Evolutionary conservation across 75 land plant species (phyloP).

Genomic region (Pinus taeda): DNA sequence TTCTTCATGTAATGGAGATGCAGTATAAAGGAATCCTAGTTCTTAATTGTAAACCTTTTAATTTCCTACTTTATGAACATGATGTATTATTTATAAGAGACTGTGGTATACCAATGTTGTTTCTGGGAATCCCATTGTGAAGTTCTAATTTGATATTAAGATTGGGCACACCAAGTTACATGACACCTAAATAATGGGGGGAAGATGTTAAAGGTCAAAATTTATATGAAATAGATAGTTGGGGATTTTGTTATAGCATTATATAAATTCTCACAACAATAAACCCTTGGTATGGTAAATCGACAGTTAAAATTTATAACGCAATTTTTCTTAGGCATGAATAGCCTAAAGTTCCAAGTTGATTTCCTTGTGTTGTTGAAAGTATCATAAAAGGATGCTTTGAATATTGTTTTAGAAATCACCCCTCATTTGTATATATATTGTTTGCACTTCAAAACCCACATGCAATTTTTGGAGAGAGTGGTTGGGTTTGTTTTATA

Average conservation of each 20-base stretch:
- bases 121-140: conserved; percentile 46
- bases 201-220: conserved; percentile 85
- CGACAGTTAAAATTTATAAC: conserved; percentile 68
- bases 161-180: conserved; percentile 93
- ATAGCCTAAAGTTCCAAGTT: conserved; percentile 76
- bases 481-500: conserved; percentile 36
- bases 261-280: conserved; percentile 92
- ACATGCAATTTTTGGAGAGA: conserved; percentile 33
- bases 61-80: conserved; percentile 73
- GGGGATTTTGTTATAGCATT: conserved; percentile 96
- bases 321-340: conserved; percentile 68
- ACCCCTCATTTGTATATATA: conserved; percentile 80
- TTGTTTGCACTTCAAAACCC: conserved; percentile 64
- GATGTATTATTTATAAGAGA: conserved; percentile 81
- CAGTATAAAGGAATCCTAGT: conserved; percentile 78
- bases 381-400: conserved; percentile 78
- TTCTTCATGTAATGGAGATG: conserved; percentile 64
- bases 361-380: conserved; percentile 73
- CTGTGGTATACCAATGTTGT: conserved; percentile 74
- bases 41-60: conserved; percentile 90
- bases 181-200: conserved; percentile 99
- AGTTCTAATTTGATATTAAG: conserved; percentile 43
- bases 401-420: conserved; percentile 79
- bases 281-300: conserved; percentile 67
- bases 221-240: conserved; percentile 84